phyloP scores from a whole-genome alignment of 306 rosid genomes.

The Vigna radiata region DNA sequence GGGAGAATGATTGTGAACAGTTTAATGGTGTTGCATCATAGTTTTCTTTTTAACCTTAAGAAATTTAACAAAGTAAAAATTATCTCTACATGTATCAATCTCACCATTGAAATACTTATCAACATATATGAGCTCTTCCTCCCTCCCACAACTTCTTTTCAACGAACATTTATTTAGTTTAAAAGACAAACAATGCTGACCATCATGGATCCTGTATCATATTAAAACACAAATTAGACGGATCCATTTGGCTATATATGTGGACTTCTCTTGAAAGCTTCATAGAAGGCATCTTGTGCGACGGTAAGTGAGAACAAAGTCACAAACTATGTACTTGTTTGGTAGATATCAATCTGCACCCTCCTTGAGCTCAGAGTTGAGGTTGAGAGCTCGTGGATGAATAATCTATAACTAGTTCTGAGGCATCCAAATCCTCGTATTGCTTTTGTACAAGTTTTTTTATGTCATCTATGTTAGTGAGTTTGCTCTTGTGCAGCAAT shows the following conservation, averaged over 20 bases:
- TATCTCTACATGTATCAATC: not conserved
- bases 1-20: not conserved
- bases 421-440: slow-evolving; percentile 19
- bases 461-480: slow-evolving; percentile 37
- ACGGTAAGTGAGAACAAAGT: not conserved
- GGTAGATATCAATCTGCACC: slow-evolving; percentile 7
- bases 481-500: slow-evolving; percentile 42
- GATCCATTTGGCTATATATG: not conserved
- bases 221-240: not conserved
- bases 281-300: not conserved
- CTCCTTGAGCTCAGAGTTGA: slow-evolving; percentile 7
- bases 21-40: not conserved
- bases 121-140: not conserved
- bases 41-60: not conserved
- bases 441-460: slow-evolving; percentile 35
- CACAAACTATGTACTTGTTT: not conserved
- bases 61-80: not conserved
- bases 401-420: slow-evolving; percentile 34
- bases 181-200: not conserved
- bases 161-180: no score
- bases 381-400: not conserved
- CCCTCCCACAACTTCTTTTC: not conserved
- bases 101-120: not conserved
- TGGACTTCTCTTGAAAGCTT: not conserved
- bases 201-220: not conserved